These are phyloP conservation scores for Stagonosporopsis rhizophila DNA, from an alignment of 2,329 filamentous ascomycete genomes.

Conservation along the genomic window DNA sequence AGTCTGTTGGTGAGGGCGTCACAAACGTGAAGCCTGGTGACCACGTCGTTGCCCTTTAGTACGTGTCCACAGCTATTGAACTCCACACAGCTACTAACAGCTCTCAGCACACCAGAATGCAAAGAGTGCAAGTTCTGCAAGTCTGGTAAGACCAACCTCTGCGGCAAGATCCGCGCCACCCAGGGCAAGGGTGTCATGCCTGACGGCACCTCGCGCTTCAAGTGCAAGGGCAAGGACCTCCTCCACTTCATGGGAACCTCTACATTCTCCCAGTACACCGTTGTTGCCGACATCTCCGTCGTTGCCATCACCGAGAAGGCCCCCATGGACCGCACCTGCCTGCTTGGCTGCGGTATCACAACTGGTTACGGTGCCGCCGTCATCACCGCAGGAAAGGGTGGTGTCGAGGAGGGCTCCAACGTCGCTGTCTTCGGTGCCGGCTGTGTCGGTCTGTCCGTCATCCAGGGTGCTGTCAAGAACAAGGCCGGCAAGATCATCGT, in stretches of 20 bases:
- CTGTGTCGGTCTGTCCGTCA: conserved; percentile 92
- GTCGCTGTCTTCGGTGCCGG: conserved; percentile 94
- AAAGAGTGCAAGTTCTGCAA: conserved; percentile 99
- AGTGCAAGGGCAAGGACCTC: conserved; percentile 90
- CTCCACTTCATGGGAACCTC: conserved; percentile 99
- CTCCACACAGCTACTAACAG: conserved; percentile 27
- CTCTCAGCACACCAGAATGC: conserved; percentile 87
- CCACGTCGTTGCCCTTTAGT: conserved; percentile 68
- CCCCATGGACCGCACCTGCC: conserved; percentile 92
- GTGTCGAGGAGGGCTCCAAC: conserved; percentile 85
- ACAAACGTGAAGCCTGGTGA: conserved; percentile 94
- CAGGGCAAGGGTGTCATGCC: conserved; percentile 97
- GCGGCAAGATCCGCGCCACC: conserved; percentile 97
- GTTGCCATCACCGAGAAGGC: conserved; percentile 90
- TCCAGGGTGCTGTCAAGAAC: conserved; percentile 90
- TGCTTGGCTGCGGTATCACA: conserved; percentile 97
- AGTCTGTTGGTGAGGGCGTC: conserved; percentile 83
- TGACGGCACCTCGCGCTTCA: conserved; percentile 94
- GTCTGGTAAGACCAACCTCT: conserved; percentile 98
- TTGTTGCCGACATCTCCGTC: conserved; percentile 97
- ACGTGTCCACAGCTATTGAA: conserved; percentile 23
- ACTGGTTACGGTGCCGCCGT: conserved; percentile 96
- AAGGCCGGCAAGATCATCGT: conserved; percentile 80
- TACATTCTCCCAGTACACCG: conserved; percentile 98
- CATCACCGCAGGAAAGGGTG: conserved; percentile 76